Percentiles rank a stretch among this genome's conserved stretches.
phyloP scores from a whole-genome alignment of 768 basidiomycete species.

The Nidularia pulvinata region DNA sequence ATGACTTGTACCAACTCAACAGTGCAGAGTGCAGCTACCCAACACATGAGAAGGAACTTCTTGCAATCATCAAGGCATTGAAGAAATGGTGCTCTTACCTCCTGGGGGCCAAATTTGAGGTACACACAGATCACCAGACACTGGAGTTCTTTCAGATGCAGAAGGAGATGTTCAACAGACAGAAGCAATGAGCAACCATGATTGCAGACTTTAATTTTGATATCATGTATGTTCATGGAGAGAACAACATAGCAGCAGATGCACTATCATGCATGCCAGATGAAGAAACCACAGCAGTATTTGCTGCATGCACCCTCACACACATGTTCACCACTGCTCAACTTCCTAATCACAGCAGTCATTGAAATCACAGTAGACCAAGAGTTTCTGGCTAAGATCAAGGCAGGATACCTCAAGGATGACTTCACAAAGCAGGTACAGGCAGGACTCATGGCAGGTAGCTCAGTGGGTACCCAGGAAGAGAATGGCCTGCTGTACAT shows the following conservation, averaged over 20 bases:
- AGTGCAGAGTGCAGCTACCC: slow-evolving; percentile 29
- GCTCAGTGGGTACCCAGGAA: background rate
- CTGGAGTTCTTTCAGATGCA: slow-evolving; percentile 28
- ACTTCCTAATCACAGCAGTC: background rate
- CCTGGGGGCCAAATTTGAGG: slow-evolving; percentile 12
- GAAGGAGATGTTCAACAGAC: slow-evolving; percentile 22
- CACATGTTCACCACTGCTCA: background rate
- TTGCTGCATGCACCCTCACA: background rate
- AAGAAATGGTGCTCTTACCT: slow-evolving; percentile 20
- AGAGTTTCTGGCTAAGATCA: background rate
- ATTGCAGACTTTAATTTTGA: slow-evolving; percentile 29
- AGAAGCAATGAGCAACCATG: slow-evolving; percentile 30
- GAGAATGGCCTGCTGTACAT: slow-evolving; percentile 19
- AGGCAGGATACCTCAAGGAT: background rate
- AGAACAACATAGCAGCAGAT: slow-evolving; percentile 31
- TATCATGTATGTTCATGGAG: slow-evolving; percentile 29
- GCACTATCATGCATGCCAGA: slow-evolving; percentile 23
- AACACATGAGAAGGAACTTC: slow-evolving; percentile 32
- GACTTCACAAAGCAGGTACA: background rate
- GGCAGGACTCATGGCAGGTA: background rate
- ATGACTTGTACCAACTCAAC: slow-evolving; percentile 21
- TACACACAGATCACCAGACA: slow-evolving; percentile 35
- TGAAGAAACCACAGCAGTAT: background rate
- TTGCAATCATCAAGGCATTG: slow-evolving; percentile 28
- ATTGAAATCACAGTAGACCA: background rate